Base-by-base conservation (phyloP, 176 grass and related monocot genomes). In the Eleusine indica region DNA sequence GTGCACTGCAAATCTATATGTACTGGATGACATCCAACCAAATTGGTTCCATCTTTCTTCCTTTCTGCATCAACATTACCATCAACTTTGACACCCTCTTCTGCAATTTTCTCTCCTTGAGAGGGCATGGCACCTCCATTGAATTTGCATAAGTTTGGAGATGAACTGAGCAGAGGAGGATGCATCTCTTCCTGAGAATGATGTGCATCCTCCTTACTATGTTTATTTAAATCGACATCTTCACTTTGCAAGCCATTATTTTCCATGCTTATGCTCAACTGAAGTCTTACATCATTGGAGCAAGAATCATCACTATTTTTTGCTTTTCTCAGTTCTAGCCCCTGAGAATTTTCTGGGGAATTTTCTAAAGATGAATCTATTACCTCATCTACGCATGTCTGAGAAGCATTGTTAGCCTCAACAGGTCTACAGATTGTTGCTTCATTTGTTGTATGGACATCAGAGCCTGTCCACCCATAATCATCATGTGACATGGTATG, bases 1-100 rank as follows among this genome's bases (percentile, higher is more conserved):
- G 86, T 80, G 77, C 73, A 91, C 48, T 78, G 42, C 52, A 88
- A 83, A 22, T 84, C 83, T 74, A 88, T 79, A 25, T 86, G 80
- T 5, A 35, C 78, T 47, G 51, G 67, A 78, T 69, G 53, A 40
- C 30, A 84, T 66, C 63, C 72, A 79, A 17, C 47, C 4, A 68
- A 54, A 44, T 42, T 58, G 64, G 28, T 56, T 43, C 16, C 25
- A 1, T 58, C 58, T 81, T 66, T 76, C 46, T 81, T 82, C 46
- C 42, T 86, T 77, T 28, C 70, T 64, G 57, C 65, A 84, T 80
- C 73, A 66, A 83, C 43, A 85, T 25, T 82, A 16, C 19, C 41
- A 62, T 89, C 72, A 66, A 66, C 41, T 71, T 87, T 81, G 64
- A 21, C 15, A 79, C n/a, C 7, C 37, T 87, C 80, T 79, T 75